Percentiles rank a stretch among this genome's conserved stretches.
Conservation (phyloP, 1,139 yeast genomes). For the Lodderomyces elongisporus region DNA sequence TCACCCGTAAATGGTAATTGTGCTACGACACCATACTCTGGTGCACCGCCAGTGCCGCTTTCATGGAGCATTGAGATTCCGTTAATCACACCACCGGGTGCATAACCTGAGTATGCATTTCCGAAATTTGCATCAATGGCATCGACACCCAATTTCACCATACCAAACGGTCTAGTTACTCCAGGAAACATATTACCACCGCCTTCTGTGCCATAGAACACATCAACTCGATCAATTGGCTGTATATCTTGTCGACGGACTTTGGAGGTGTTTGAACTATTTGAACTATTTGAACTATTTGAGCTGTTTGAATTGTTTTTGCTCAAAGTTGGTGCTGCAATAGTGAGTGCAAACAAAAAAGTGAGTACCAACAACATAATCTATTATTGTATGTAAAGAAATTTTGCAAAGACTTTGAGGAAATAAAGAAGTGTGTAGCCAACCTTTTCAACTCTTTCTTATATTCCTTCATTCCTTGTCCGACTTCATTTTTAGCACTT, state of each 20-base stretch:
- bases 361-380: too few relatives aligned
- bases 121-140: slow-evolving; percentile 17
- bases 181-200: slow-evolving; percentile 39
- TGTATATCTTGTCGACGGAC: background rate
- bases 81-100: slow-evolving; percentile 23
- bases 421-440: too few relatives aligned
- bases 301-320: background rate
- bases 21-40: slow-evolving; percentile 29
- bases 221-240: slow-evolving; percentile 21
- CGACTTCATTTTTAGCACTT: too few relatives aligned
- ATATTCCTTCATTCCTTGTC: too few relatives aligned
- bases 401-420: too few relatives aligned
- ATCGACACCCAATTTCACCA: slow-evolving; percentile 37
- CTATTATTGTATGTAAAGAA: too few relatives aligned
- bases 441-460: too few relatives aligned
- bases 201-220: slow-evolving; percentile 29
- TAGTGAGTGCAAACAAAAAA: background rate
- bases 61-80: slow-evolving; percentile 40
- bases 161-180: slow-evolving; percentile 31
- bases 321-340: slow-evolving; percentile 2
- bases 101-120: slow-evolving; percentile 32
- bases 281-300: too few relatives aligned
- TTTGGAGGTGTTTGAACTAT: too few relatives aligned
- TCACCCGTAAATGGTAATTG: slow-evolving; percentile 24
- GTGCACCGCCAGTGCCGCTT: slow-evolving; percentile 38